Conservation (phyloP, 495 filamentous ascomycete species). For the Hypoxylon subgilvum region DNA sequence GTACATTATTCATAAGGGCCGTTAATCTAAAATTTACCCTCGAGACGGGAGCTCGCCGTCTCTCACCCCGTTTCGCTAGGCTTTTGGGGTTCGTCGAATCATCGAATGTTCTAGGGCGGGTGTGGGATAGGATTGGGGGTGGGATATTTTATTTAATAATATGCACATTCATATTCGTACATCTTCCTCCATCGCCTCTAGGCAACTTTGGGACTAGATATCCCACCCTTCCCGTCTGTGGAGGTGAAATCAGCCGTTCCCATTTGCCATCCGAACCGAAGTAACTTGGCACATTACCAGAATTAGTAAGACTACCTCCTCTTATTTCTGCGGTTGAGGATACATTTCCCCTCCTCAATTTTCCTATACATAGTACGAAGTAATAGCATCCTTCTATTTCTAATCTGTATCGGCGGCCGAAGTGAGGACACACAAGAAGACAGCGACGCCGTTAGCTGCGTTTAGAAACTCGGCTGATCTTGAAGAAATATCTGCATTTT, state of each 20-base stretch:
- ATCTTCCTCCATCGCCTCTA: conserved; percentile 20
- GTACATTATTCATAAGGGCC: background rate
- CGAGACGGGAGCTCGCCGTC: conserved; percentile 13
- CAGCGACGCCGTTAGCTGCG: conserved; percentile 4
- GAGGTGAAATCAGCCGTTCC: conserved; percentile 26
- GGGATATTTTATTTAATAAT: conserved; percentile 14
- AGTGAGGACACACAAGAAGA: conserved; percentile 28
- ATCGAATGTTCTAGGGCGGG: conserved; percentile 36
- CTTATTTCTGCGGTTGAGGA: conserved; percentile 32
- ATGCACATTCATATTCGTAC: too few relatives aligned
- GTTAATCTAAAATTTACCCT: conserved; percentile 29
- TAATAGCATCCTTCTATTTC: conserved; percentile 28
- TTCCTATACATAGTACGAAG: too few relatives aligned
- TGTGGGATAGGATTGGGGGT: conserved; percentile 18
- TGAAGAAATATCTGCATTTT: conserved; percentile 8
- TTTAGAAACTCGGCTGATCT: conserved; percentile 25
- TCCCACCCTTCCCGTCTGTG: conserved; percentile 38
- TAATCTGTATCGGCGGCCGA: conserved; percentile 16
- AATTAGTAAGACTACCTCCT: conserved; percentile 37
- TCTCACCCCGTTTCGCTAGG: conserved; percentile 8
- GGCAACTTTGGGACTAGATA: conserved; percentile 29
- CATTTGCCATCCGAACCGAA: conserved; percentile 32
- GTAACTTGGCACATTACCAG: conserved; percentile 33
- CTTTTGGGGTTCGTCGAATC: conserved; percentile 24
- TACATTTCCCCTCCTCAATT: conserved; percentile 27